Percentiles rank a stretch among this genome's conserved stretches.
Evolutionary conservation across 2,329 filamentous ascomycete species (phyloP).

Genomic region (Trichoderma koningii): DNA sequence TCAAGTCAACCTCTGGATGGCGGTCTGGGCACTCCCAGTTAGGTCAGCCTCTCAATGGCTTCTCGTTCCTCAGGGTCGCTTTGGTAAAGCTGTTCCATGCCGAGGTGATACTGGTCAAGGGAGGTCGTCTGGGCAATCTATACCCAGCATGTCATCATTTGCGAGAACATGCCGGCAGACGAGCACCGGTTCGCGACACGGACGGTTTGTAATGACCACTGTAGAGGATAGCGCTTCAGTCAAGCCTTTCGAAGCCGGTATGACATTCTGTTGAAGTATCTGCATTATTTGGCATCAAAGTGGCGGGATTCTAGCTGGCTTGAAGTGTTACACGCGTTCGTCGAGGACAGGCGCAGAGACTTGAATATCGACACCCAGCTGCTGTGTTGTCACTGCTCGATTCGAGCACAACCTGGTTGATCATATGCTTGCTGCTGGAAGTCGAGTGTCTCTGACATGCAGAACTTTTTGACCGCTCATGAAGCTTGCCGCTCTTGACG

Average conservation of each 20-base stretch:
- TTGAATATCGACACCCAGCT: slow-evolving; percentile 20
- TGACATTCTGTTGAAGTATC: too few species aligned
- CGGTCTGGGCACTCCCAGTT: slow-evolving; percentile 33
- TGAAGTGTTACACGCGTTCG: slow-evolving; percentile 17
- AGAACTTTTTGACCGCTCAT: background rate
- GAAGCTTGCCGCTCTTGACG: background rate
- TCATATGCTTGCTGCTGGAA: slow-evolving; percentile 27
- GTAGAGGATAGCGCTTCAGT: too few species aligned
- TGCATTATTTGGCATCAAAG: too few species aligned
- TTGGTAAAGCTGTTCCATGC: slow-evolving; percentile 33
- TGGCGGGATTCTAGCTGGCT: slow-evolving; percentile 28
- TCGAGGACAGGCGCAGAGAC: background rate
- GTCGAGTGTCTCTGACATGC: slow-evolving; percentile 26
- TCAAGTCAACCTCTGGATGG: slow-evolving; percentile 29
- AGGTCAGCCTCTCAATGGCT: slow-evolving; percentile 35
- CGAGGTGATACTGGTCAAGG: slow-evolving; percentile 29
- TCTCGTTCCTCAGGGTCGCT: slow-evolving; percentile 40
- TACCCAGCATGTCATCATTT: too few species aligned
- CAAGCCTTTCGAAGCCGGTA: too few species aligned
- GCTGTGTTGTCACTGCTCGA: slow-evolving; percentile 29
- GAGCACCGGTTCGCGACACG: too few species aligned
- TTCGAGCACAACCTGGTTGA: slow-evolving; percentile 18
- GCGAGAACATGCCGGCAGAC: too few species aligned
- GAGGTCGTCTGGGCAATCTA: too few species aligned
- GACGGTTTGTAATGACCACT: too few species aligned